A percentile compares a stretch with the other conserved stretches of the same genome.
These are phyloP conservation scores for Cucumis variabilis DNA, from an alignment of 331 rosid species.

Conservation along the genomic window DNA sequence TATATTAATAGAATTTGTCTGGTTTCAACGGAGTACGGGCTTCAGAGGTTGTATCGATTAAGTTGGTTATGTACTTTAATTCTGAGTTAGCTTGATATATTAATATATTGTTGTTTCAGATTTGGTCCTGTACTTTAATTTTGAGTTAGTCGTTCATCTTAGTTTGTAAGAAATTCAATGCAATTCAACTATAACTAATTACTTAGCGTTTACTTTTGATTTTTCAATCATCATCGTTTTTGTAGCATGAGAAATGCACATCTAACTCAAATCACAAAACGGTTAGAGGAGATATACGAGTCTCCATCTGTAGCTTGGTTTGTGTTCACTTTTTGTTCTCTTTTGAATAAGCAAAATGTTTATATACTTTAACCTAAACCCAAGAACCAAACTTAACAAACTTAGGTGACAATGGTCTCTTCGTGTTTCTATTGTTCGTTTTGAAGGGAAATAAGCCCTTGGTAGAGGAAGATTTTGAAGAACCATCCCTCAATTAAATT, in stretches of 20 bases:
- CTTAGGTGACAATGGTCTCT: too few relatives aligned
- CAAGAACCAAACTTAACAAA: too few relatives aligned
- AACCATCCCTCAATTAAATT: too few relatives aligned
- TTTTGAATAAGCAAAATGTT: neutral
- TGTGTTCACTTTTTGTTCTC: neutral
- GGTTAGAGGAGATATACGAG: neutral
- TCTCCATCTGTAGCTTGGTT: neutral
- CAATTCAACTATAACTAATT: neutral
- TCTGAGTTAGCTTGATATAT: too few relatives aligned
- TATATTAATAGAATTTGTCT: too few relatives aligned
- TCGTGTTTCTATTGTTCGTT: too few relatives aligned
- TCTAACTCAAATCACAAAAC: neutral
- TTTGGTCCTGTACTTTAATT: neutral
- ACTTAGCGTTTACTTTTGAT: slow-evolving; percentile 2
- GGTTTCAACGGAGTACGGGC: neutral
- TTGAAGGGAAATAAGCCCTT: too few relatives aligned
- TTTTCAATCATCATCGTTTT: neutral
- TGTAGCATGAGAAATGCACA: neutral
- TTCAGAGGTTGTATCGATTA: neutral
- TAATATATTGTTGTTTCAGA: neutral
- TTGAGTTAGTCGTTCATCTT: neutral
- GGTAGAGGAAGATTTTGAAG: too few relatives aligned
- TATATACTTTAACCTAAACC: neutral
- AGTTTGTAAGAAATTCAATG: neutral
- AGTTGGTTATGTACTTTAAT: neutral